Base-by-base conservation (phyloP, 139 green algal species). In the Chlorella sp. region DNA sequence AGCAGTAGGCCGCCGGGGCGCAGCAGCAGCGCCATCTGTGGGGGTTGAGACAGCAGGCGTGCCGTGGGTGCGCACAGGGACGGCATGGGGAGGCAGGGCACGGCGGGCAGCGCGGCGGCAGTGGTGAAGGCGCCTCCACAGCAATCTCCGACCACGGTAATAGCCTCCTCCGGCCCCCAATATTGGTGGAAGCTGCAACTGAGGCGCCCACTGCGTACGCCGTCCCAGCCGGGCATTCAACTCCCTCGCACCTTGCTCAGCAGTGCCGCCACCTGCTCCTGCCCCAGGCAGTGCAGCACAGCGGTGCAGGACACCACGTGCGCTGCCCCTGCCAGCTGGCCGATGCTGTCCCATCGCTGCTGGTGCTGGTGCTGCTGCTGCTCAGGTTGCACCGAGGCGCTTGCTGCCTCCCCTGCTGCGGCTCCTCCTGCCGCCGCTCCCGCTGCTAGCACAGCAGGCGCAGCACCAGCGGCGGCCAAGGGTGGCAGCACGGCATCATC, bases 1-100 rank as follows among this genome's bases (percentile, higher is more conserved):
- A 79, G 44, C 73, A 79, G 73, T 11, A 62, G 44, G 73, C 73
- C 73, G 13, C 73, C 73, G 6, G 73, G 73, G 11, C 73, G 73
- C 44, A 79, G 73, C 73, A 79, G 73, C 44, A 79, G 73, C 43
- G 44, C 13, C 14, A 44, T 44, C 73, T 79, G 73, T 19, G 26
- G 22, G 70, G 19, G 40, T 19, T 1, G 41, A 54, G 7, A 19
- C 24, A 34, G 40, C 14, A 36, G 40, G 70, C 6, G 19, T 4
- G 70, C 24, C 70, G 20, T 3, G 4, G 20, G 20, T 14, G 2
- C 17, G 5, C 17, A 44, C 36, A 5, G 34, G 38, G 17, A 16
- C 22, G 36, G 68, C 5, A 28, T 14, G 24, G 68, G 68, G 5
- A 73, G 34, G 67, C n/a, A 46, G 34, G 34, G 32, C 19, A 4